Evolutionary conservation across 306 rosid genomes (phyloP).

Genomic region (Prinsepia uniflora): DNA sequence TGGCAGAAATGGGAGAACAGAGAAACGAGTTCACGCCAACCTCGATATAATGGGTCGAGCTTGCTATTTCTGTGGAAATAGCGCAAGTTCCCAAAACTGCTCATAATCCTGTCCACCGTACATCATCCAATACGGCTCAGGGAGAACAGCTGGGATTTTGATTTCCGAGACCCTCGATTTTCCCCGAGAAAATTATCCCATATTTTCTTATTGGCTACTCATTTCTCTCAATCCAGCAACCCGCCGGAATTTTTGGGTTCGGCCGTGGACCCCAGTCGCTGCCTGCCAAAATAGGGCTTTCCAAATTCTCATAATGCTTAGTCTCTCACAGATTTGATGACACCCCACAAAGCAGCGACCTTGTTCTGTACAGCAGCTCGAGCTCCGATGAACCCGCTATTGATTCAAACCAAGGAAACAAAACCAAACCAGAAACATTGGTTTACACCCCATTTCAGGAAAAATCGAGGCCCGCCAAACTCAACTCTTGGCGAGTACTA

Average conservation of each 20-base stretch:
- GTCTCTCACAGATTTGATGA: conserved; percentile 69
- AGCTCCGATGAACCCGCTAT: conserved; percentile 1
- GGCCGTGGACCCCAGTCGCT: conserved; percentile 75
- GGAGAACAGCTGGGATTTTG: conserved; percentile 59
- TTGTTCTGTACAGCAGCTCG: conserved; percentile 41
- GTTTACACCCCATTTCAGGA: conserved; percentile 66
- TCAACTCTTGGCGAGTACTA: conserved; percentile 52
- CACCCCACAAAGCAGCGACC: conserved; percentile 50
- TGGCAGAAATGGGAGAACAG: no score
- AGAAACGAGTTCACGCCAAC: no score
- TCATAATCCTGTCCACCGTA: conserved; percentile 57
- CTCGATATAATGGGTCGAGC: no score
- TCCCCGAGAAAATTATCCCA: conserved; percentile 25
- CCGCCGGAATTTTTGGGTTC: conserved; percentile 90
- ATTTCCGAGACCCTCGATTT: conserved; percentile 61
- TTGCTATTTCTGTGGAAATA: no score
- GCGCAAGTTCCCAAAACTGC: conserved; percentile 33
- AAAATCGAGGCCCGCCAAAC: conserved; percentile 36
- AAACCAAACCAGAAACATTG: conserved; percentile 16
- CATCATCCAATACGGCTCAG: conserved; percentile 60
- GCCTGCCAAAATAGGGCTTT: conserved; percentile 71
- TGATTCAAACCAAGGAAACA: neutral
- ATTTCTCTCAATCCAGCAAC: conserved; percentile 56
- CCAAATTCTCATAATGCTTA: conserved; percentile 72
- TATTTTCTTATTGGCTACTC: conserved; percentile 78